Evolutionary conservation across 2,329 filamentous ascomycete genomes (phyloP).

Genomic region (Ophiostoma ulmi): DNA sequence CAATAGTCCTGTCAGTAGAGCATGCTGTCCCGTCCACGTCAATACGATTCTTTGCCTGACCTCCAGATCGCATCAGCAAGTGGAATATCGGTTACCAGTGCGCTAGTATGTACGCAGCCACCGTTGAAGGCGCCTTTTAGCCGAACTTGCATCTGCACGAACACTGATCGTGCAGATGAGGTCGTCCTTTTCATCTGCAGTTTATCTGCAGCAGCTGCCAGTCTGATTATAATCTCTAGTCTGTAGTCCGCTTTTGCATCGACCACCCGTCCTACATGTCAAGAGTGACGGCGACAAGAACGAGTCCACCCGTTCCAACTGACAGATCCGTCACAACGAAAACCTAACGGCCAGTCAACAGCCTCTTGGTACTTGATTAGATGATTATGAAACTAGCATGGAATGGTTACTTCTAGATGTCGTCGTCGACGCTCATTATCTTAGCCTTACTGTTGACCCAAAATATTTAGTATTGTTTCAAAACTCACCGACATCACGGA

Average conservation of each 20-base stretch:
- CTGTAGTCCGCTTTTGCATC: background rate
- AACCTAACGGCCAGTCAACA: background rate
- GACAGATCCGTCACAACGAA: background rate
- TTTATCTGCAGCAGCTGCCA: background rate
- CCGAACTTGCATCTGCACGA: background rate
- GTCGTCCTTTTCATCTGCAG: background rate
- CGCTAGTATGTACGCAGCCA: background rate
- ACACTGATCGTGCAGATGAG: too few species aligned
- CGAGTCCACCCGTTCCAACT: background rate
- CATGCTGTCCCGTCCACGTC: background rate
- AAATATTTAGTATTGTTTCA: background rate
- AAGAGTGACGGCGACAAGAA: background rate
- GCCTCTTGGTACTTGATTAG: background rate
- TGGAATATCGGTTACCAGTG: background rate
- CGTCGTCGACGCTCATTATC: background rate
- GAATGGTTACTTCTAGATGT: background rate
- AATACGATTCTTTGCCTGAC: too few species aligned
- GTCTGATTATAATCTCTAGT: background rate
- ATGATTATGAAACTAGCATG: too few species aligned
- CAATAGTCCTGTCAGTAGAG: background rate
- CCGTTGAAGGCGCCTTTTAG: background rate
- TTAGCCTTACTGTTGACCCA: background rate
- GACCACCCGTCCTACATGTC: background rate
- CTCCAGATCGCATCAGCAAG: background rate
- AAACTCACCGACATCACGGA: background rate